Percentiles rank a stretch among this genome's conserved stretches.
Evolutionary conservation across 163 green algal species (phyloP).

Genomic region (Scenedesmus sp.): DNA sequence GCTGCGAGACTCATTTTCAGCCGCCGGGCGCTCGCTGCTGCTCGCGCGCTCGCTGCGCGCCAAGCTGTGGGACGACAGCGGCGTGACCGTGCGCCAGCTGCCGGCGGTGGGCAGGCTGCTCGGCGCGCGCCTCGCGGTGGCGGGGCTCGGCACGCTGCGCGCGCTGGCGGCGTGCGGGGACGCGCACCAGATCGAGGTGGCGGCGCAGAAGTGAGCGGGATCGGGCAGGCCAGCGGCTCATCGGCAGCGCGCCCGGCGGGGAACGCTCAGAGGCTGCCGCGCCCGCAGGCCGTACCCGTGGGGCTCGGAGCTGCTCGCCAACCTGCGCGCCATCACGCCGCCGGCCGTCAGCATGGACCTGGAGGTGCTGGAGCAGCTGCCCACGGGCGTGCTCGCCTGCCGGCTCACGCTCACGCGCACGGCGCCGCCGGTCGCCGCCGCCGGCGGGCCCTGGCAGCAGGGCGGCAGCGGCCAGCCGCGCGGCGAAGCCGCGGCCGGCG

Average conservation of each 20-base stretch:
- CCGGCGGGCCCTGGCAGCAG: too few species aligned
- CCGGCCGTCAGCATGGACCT: slow-evolving; percentile 23
- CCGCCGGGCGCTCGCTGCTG: slow-evolving; percentile 76
- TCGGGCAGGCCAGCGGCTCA: too few species aligned
- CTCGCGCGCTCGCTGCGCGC: slow-evolving; percentile 54
- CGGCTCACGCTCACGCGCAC: slow-evolving; percentile 19
- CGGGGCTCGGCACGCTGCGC: slow-evolving; percentile 53
- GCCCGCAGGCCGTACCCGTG: slow-evolving; percentile 35
- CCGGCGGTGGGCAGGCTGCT: slow-evolving; percentile 64
- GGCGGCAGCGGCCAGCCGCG: not conserved
- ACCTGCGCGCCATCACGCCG: slow-evolving; percentile 10
- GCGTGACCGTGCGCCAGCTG: slow-evolving; percentile 55
- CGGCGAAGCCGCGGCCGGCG: not conserved
- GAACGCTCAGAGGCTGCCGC: too few species aligned
- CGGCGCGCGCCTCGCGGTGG: slow-evolving; percentile 61
- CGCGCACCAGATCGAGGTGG: slow-evolving; percentile 31
- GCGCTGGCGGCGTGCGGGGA: slow-evolving; percentile 16
- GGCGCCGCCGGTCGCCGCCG: not conserved
- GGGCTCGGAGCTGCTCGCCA: slow-evolving; percentile 24
- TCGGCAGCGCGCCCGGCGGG: too few species aligned
- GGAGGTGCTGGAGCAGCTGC: slow-evolving; percentile 9
- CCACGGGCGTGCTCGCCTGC: slow-evolving; percentile 9
- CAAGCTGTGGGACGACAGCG: slow-evolving; percentile 79
- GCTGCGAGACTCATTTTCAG: slow-evolving; percentile 59
- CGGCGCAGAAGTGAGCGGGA: slow-evolving; percentile 33